Evolutionary conservation across 306 rosid species (phyloP).

Genomic region (Castanospermum australe): DNA sequence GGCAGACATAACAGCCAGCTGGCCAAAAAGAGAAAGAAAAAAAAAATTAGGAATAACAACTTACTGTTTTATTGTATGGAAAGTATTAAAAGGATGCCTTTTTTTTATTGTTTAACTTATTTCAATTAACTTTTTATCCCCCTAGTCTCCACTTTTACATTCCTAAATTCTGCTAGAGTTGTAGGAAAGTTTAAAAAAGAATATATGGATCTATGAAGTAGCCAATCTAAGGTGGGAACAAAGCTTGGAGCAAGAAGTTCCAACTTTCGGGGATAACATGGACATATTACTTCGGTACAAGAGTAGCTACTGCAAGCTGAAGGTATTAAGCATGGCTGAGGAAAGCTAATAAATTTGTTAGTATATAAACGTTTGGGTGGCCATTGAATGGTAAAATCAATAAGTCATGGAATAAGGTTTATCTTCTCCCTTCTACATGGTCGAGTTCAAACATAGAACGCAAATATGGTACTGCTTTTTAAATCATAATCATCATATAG

Average conservation of each 20-base stretch:
- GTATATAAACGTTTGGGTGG: not conserved
- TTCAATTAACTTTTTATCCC: not conserved
- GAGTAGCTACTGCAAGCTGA: conserved; percentile 2
- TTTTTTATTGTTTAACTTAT: not conserved
- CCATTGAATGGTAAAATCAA: not conserved
- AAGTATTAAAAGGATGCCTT: not conserved
- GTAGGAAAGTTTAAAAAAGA: not conserved
- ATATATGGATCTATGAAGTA: not conserved
- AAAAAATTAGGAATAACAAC: not conserved
- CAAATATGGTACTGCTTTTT: not conserved
- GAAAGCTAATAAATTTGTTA: not conserved
- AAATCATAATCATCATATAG: not conserved
- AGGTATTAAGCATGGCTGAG: not conserved
- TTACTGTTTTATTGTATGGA: not conserved
- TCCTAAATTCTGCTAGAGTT: not conserved
- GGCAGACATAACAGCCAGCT: conserved; percentile 89
- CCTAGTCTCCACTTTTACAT: not conserved
- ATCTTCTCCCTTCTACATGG: not conserved
- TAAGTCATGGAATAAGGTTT: not conserved
- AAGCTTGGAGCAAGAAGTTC: not conserved
- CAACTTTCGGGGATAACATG: not conserved
- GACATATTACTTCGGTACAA: not conserved
- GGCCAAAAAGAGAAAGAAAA: conserved; percentile 29
- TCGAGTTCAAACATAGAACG: not conserved
- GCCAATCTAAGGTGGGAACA: not conserved